These are phyloP conservation scores for Actinomucor elegans DNA, from an alignment of 371 early-diverging fungal species.

Conservation along the genomic window DNA sequence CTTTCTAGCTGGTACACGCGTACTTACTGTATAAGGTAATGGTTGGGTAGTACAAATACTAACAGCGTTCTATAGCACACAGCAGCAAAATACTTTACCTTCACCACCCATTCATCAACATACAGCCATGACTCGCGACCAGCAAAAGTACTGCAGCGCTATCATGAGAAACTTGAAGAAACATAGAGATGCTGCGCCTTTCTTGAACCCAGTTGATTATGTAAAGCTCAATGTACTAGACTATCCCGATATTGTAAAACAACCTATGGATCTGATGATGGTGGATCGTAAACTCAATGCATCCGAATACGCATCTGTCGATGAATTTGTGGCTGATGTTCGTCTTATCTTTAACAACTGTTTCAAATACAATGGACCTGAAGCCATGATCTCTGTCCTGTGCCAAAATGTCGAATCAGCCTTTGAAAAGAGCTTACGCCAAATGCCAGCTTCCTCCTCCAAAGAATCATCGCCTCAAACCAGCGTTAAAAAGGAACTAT, in stretches of 20 bases:
- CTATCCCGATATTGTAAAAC: conserved; percentile 88
- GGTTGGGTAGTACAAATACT: too few species aligned
- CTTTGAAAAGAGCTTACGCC: conserved; percentile 68
- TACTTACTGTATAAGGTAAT: too few species aligned
- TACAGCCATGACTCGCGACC: conserved; percentile 64
- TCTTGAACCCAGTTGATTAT: conserved; percentile 94
- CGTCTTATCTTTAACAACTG: conserved; percentile 85
- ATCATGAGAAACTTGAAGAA: conserved; percentile 75
- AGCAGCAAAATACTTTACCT: conserved; percentile 11
- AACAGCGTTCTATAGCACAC: neutral
- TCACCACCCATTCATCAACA: conserved; percentile 15
- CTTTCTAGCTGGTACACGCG: too few species aligned
- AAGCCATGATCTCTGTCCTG: conserved; percentile 72
- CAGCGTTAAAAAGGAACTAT: neutral
- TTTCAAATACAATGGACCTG: conserved; percentile 85
- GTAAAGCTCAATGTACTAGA: conserved; percentile 90
- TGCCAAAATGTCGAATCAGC: conserved; percentile 74
- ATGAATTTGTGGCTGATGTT: conserved; percentile 78
- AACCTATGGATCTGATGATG: conserved; percentile 97
- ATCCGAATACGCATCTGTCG: conserved; percentile 61
- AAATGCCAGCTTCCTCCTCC: conserved; percentile 55
- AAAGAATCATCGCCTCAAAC: neutral
- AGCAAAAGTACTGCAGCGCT: conserved; percentile 77
- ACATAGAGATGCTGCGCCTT: conserved; percentile 76
- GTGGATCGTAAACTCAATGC: conserved; percentile 82